Evolutionary conservation across 208 protist genomes (phyloP).

Genomic region (Trichomonas gallinae): DNA sequence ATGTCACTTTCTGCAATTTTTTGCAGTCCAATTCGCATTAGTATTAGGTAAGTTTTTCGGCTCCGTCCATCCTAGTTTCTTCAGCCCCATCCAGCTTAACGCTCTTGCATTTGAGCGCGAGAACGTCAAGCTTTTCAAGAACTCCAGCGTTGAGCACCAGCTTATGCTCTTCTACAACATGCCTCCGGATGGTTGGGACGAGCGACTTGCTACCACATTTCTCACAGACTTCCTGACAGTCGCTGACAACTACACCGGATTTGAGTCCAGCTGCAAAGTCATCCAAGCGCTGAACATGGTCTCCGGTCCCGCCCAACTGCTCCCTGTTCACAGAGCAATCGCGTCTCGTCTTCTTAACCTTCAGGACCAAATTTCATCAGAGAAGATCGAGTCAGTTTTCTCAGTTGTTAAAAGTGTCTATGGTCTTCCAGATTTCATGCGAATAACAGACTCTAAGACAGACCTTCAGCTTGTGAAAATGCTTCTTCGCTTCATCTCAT

Average conservation of each 20-base stretch:
- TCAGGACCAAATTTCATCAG: background rate
- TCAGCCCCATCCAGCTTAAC: background rate
- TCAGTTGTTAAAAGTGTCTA: background rate
- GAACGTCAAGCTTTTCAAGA: background rate
- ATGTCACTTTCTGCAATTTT: background rate
- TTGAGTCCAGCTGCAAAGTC: background rate
- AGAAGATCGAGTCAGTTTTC: background rate
- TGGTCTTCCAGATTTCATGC: background rate
- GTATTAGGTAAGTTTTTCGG: background rate
- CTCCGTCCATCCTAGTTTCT: background rate
- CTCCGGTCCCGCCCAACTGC: background rate
- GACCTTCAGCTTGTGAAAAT: background rate
- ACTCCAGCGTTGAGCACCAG: background rate
- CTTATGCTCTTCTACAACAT: background rate
- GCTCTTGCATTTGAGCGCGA: background rate
- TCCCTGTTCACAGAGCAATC: background rate
- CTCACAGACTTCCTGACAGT: background rate
- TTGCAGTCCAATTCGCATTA: background rate
- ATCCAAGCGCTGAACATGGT: background rate
- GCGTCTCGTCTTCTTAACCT: background rate
- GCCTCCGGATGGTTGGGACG: background rate
- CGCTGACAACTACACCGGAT: background rate
- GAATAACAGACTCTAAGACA: background rate
- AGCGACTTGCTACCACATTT: background rate
- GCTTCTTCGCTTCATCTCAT: background rate